Percentiles rank a stretch among this genome's conserved stretches.
These are phyloP conservation scores for Acanthamoeba healyi DNA, from an alignment of 208 protist species.

Conservation along the genomic window DNA sequence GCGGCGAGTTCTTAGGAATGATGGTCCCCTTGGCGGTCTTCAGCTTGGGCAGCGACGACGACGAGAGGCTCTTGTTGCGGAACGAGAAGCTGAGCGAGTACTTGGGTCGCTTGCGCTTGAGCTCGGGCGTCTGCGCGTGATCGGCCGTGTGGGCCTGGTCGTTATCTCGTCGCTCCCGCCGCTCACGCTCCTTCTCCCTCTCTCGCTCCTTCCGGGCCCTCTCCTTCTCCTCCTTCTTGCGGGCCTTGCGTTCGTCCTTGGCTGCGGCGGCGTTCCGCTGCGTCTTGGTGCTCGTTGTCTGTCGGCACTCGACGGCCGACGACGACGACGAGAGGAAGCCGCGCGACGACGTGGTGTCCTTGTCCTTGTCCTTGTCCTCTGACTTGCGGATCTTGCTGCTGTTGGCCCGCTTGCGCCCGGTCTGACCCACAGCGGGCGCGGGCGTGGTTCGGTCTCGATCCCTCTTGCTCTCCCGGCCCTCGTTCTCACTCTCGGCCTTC, in stretches of 20 bases:
- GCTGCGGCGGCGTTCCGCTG: not conserved
- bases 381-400: conserved; percentile 36
- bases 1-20: conserved; percentile 39
- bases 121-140: not conserved
- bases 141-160: not conserved
- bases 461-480: not conserved
- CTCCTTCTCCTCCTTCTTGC: conserved; percentile 38
- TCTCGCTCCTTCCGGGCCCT: not conserved
- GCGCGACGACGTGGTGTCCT: not conserved
- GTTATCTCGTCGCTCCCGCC: not conserved
- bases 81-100: conserved; percentile 55
- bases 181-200: conserved; percentile 10
- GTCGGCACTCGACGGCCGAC: not conserved
- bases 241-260: conserved; percentile 11
- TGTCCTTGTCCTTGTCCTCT: conserved; percentile 37
- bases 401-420: conserved; percentile 42
- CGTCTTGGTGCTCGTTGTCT: not conserved
- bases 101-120: conserved; percentile 36
- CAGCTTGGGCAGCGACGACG: conserved; percentile 53
- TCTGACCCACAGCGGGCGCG: not conserved
- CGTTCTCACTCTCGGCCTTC: conserved; percentile 50
- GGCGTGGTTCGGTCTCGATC: not conserved
- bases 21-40: conserved; percentile 33
- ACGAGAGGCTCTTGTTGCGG: conserved; percentile 60
- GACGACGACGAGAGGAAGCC: conserved; percentile 41